phyloP scores from a whole-genome alignment of 2,329 filamentous ascomycete genomes.

The Tolypocladium inflatum region DNA sequence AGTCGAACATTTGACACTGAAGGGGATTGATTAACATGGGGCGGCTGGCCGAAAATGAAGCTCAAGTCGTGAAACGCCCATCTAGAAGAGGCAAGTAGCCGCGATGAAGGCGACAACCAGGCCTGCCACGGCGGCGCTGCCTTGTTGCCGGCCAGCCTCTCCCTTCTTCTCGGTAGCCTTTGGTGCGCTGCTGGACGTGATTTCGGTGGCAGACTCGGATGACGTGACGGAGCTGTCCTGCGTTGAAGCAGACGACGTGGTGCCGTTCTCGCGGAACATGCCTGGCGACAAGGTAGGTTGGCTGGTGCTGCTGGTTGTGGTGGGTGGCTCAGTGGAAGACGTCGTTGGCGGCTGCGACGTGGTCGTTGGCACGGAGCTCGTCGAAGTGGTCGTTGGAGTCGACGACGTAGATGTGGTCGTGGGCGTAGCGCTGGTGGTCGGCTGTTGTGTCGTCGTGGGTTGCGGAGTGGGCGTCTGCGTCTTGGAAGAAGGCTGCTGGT shows the following conservation, averaged over 20 bases:
- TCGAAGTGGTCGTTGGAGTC: background rate
- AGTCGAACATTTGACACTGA: background rate
- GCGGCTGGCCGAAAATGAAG: background rate
- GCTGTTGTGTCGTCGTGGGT: background rate
- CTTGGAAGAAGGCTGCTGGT: slow-evolving; percentile 7
- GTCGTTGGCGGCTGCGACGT: background rate
- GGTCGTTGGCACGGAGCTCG: background rate
- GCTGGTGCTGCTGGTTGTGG: slow-evolving; percentile 5
- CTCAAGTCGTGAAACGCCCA: background rate
- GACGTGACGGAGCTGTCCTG: background rate
- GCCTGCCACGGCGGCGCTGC: slow-evolving; percentile 41
- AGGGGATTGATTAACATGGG: background rate
- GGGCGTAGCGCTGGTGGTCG: background rate
- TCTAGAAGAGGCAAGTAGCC: slow-evolving; percentile 37
- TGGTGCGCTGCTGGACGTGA: slow-evolving; percentile 18
- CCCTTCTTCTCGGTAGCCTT: slow-evolving; percentile 28
- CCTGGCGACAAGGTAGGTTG: slow-evolving; percentile 27
- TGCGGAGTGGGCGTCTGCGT: background rate
- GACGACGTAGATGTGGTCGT: background rate
- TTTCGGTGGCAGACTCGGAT: slow-evolving; percentile 11
- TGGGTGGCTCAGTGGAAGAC: slow-evolving; percentile 2
- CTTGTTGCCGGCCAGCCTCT: slow-evolving; percentile 37
- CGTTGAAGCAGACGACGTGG: slow-evolving; percentile 12
- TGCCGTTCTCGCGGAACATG: slow-evolving; percentile 46
- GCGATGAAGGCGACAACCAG: slow-evolving; percentile 47